These are phyloP conservation scores for Fraxinus paxiana DNA, from an alignment of 305 asterid species.

Conservation along the genomic window DNA sequence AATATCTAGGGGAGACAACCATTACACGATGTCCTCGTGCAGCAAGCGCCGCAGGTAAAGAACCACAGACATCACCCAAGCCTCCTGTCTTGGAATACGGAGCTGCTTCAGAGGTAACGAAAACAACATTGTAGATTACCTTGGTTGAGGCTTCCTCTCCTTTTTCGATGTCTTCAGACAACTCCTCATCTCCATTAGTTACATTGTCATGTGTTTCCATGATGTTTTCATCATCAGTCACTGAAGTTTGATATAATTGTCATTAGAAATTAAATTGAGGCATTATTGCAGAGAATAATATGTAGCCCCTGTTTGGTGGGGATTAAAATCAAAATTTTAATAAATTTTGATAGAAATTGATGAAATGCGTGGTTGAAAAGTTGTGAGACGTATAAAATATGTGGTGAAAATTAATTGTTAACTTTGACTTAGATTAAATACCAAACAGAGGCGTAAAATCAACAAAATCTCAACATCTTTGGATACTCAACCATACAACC, in stretches of 20 bases:
- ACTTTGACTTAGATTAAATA: not conserved
- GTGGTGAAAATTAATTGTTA: not conserved
- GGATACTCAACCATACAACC: slow-evolving; percentile 3
- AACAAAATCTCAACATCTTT: not conserved
- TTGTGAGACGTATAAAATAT: not conserved
- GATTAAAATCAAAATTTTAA: not conserved
- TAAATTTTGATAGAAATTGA: not conserved
- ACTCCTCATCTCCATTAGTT: slow-evolving; percentile 28
- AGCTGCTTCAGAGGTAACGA: slow-evolving; percentile 84
- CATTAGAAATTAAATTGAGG: slow-evolving; percentile 13
- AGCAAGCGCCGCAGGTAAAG: slow-evolving; percentile 84
- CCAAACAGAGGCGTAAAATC: not conserved
- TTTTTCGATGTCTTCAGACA: slow-evolving; percentile 29
- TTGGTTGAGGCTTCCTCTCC: slow-evolving; percentile 27
- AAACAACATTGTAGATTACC: slow-evolving; percentile 49
- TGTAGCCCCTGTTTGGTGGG: not conserved
- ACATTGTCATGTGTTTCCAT: slow-evolving; percentile 32
- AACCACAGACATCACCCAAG: slow-evolving; percentile 94
- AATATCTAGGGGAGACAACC: slow-evolving; percentile 87
- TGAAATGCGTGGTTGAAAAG: not conserved
- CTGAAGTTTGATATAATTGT: slow-evolving; percentile 28
- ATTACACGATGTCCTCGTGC: slow-evolving; percentile 83
- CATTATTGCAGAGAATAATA: not conserved
- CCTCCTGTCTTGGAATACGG: slow-evolving; percentile 98
- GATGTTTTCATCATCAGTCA: slow-evolving; percentile 36